Evolutionary conservation across 2,329 filamentous ascomycete species (phyloP).

Genomic region (Ophiocordyceps polyrhachis-furcata): DNA sequence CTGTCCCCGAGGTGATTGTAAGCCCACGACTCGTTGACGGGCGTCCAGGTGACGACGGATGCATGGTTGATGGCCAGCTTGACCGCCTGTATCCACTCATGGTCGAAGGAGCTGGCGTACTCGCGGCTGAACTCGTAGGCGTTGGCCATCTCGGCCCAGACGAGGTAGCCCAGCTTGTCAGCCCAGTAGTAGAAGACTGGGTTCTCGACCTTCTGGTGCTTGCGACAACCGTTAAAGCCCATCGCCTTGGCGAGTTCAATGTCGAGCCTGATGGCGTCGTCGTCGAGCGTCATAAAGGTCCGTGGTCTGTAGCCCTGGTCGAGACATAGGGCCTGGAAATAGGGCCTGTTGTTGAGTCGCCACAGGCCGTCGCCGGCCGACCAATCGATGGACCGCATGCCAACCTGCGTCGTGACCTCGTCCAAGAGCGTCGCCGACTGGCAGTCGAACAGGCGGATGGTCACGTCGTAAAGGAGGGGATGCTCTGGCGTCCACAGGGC

Average conservation of each 20-base stretch:
- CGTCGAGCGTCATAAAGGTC: constrained; percentile 39
- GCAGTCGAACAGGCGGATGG: constrained; percentile 29
- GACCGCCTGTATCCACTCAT: constrained; percentile 46
- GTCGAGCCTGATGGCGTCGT: constrained; percentile 26
- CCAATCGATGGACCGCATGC: constrained; percentile 44
- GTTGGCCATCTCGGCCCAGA: constrained; percentile 48
- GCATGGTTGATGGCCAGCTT: constrained; percentile 48
- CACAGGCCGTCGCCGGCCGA: constrained; percentile 36
- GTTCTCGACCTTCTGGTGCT: constrained; percentile 47
- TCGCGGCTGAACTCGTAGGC: constrained; percentile 41
- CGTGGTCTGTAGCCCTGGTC: constrained; percentile 47
- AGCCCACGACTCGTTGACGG: constrained; percentile 45
- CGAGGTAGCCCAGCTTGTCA: constrained; percentile 38
- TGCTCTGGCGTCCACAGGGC: constrained; percentile 44
- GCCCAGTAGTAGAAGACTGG: constrained; percentile 43
- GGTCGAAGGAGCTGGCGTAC: constrained; percentile 40
- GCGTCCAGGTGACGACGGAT: constrained; percentile 46
- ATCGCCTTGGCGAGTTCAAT: constrained; percentile 38
- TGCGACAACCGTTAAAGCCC: constrained; percentile 46
- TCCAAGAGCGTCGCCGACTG: constrained; percentile 24
- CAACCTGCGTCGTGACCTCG: constrained; percentile 37
- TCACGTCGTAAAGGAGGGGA: constrained; percentile 36
- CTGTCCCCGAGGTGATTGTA: constrained; percentile 39
- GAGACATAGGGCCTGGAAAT: constrained; percentile 40
- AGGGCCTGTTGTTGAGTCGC: constrained; percentile 36